phyloP scores from a whole-genome alignment of 2,329 filamentous ascomycete species.

The Lizonia empirigonia region DNA sequence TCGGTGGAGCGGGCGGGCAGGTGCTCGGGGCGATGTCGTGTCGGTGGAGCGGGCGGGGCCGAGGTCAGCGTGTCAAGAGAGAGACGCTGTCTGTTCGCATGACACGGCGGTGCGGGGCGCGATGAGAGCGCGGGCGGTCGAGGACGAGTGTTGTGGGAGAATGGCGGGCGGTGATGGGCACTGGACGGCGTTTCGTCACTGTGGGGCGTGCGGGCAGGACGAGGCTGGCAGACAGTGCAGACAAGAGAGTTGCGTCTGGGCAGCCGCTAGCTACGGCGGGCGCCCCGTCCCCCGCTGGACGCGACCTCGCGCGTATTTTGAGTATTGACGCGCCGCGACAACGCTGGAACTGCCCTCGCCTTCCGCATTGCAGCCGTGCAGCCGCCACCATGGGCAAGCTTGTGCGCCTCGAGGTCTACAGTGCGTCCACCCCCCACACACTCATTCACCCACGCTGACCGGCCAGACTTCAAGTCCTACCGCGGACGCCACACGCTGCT shows the following conservation, averaged over 20 bases:
- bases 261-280: slow-evolving; percentile 32
- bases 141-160: slow-evolving; percentile 33
- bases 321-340: slow-evolving; percentile 2
- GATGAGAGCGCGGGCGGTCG: slow-evolving; percentile 8
- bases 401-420: slow-evolving; percentile 91
- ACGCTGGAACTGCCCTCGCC: too few species aligned
- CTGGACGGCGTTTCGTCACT: background rate
- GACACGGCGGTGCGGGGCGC: slow-evolving; percentile 29
- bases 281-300: slow-evolving; percentile 15
- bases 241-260: too few species aligned
- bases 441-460: slow-evolving; percentile 19
- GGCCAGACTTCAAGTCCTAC: slow-evolving; percentile 96
- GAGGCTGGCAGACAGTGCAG: background rate
- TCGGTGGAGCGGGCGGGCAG: slow-evolving; percentile 30
- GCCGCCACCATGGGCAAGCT: slow-evolving; percentile 81
- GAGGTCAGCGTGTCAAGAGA: slow-evolving; percentile 18
- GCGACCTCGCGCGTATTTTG: slow-evolving; percentile 19
- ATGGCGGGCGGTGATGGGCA: slow-evolving; percentile 39
- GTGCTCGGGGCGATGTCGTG: slow-evolving; percentile 29
- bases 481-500: slow-evolving; percentile 93
- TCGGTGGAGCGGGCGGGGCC: slow-evolving; percentile 29
- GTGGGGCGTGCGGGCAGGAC: background rate
- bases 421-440: slow-evolving; percentile 58
- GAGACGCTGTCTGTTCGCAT: slow-evolving; percentile 30
- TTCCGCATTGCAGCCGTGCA: slow-evolving; percentile 21